A percentile compares a stretch with the other conserved stretches of the same genome.
These are phyloP conservation scores for Backusella psychrophila DNA, from an alignment of 192 early-diverging fungal genomes.

Conservation along the genomic window DNA sequence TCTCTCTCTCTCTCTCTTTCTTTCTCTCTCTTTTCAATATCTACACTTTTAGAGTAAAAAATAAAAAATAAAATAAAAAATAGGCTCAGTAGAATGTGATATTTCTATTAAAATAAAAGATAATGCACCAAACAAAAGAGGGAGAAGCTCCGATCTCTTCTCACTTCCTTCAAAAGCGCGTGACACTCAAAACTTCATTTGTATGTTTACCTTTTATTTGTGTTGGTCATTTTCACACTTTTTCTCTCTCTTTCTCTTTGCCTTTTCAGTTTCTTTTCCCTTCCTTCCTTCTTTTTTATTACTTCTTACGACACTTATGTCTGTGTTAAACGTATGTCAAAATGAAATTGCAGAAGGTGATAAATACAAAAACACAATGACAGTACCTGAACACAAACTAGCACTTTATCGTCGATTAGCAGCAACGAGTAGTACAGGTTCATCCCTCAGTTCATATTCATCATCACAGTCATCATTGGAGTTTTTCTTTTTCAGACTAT, in stretches of 20 bases:
- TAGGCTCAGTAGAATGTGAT: not conserved
- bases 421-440: not conserved
- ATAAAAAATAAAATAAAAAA: not conserved
- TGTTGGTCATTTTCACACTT: conserved; percentile 8
- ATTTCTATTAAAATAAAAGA: not conserved
- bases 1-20: not conserved
- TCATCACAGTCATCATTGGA: conserved; percentile 3
- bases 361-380: not conserved
- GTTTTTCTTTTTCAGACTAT: not conserved
- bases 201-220: conserved; percentile 2
- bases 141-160: not conserved
- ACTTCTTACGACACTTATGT: not conserved
- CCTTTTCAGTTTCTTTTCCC: not conserved
- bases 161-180: not conserved
- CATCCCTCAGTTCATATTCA: not conserved
- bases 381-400: not conserved
- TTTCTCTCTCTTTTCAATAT: not conserved
- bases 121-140: not conserved
- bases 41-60: not conserved
- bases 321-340: conserved; percentile 9
- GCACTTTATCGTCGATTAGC: conserved; percentile 12
- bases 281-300: not conserved
- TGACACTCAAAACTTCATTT: conserved; percentile 2
- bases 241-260: not conserved
- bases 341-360: not conserved